Evolutionary conservation across 805 yeast genomes (phyloP).

Genomic region (Spathaspora arborariae): DNA sequence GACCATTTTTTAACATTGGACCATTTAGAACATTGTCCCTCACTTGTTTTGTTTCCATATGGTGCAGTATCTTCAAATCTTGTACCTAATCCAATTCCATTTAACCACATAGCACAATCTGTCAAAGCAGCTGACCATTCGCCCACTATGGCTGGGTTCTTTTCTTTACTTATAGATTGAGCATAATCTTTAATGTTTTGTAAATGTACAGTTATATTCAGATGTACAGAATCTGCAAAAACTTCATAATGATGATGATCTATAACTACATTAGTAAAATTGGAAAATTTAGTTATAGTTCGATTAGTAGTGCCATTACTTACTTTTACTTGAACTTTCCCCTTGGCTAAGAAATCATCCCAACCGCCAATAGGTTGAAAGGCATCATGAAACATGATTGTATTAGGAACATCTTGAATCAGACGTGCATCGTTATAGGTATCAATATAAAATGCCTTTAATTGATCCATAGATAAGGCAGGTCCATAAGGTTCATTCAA

Average conservation of each 20-base stretch:
- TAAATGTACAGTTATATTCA: constrained; percentile 28
- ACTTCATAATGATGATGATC: constrained; percentile 43
- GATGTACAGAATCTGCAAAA: constrained; percentile 24
- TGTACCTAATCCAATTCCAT: constrained; percentile 66
- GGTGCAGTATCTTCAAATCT: constrained; percentile 50
- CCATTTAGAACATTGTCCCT: constrained; percentile 44
- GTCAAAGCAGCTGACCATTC: constrained; percentile 73
- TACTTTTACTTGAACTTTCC: constrained; percentile 8
- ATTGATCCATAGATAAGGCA: constrained; percentile 15
- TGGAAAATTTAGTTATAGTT: constrained; percentile 14
- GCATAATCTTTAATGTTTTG: constrained; percentile 28
- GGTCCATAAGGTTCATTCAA: constrained; percentile 39
- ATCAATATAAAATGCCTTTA: constrained; percentile 25
- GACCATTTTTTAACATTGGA: constrained; percentile 42
- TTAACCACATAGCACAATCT: constrained; percentile 67
- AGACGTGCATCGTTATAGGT: constrained; percentile 31
- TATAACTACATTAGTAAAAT: constrained; percentile 31
- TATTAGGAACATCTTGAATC: constrained; percentile 29
- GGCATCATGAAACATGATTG: constrained; percentile 63
- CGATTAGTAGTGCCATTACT: constrained; percentile 3
- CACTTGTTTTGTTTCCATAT: constrained; percentile 18
- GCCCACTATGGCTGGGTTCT: constrained; percentile 54
- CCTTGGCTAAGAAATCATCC: constrained; percentile 39
- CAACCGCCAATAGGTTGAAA: constrained; percentile 54
- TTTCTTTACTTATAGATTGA: constrained; percentile 29